Evolutionary conservation across 2,329 filamentous ascomycete genomes (phyloP), one percentile per base, ranked within the genome.

Genomic region (Escovopsis sp.): DNA sequence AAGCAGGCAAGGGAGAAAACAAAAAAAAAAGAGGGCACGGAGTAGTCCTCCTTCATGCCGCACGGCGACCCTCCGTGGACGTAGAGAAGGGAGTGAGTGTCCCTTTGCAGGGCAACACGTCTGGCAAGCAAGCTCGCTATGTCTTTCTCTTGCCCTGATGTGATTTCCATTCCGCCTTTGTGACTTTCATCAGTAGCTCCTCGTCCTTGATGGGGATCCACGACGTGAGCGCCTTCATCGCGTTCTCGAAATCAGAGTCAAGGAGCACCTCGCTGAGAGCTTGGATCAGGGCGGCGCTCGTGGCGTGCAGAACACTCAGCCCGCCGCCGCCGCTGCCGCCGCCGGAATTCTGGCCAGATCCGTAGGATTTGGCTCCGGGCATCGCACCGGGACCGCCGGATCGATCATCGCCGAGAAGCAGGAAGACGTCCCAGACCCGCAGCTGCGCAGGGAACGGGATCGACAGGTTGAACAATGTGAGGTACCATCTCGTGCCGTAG

Each of bases 401-500:
- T 30, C 27, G 27, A 9, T 30, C 27, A 35, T 56, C 49, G 4
- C 89, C 91, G 11, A 96, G 74, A 12, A 98, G 76, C 74, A 98
- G 86, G 62, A 96, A 96, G 1, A 95, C 84, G 56, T 98, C 91
- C 91, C 91, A 98, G 13, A 98, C 83, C 39, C 91, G 82, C 31
- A 98, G 77, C 60, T 96, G 91, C 4, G 89, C 88, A 0, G 85
- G 74, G 53, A 96, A 98, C 0, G 91, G 91, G 40, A 98, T 84
- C 13, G 86, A 93, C 55, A 96, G 82, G 62, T 96, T 96, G 71
- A 98, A 98, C 8, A 98, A 70, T 2, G 91, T 98, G 40, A 98
- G 71, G 57, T 98, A 98, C 91, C 91, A 98, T 40, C 88, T 74
- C 4, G 89, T 96, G 29, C 88, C 91, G 57, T 95, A 98, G n/a